Base-by-base conservation (phyloP, 1,284 basidiomycete species). In the Leccinum subrobustum region DNA sequence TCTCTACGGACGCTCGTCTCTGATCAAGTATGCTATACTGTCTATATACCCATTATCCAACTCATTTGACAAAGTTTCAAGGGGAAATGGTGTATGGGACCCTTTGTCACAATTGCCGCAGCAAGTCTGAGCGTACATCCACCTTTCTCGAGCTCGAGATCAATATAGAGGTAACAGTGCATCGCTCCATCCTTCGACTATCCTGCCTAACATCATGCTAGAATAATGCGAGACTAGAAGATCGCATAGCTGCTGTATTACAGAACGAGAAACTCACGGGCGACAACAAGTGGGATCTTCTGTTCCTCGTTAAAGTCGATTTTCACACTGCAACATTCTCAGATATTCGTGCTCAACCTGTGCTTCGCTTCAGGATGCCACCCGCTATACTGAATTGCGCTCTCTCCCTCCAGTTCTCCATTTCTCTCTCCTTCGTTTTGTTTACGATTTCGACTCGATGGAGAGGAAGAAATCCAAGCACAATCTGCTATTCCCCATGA, bases 81-180 rank as follows among this genome's bases (percentile, higher is more conserved):
- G 95, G 95, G 7, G 83, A 81, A 63, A 83, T 91, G 68, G 81
- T 88, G 9, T 95, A 95, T 70, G 85, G 84, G 8, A 96, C 92
- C 0, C 78, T 82, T 23, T 97, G 95, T 70, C 75, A 83, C 63
- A 77, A 76, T 2, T 97, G 95, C 70, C 76, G 80, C 14, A 83
- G 83, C 62, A 79, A 79, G 54, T 92, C 91, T 12, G 86, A 93
- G 73, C 82, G 81, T 47, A 74, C 80, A 51, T 79, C 84, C 11
- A 79, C 87, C 56, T 97, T 95, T 70, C 79, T 92, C 20, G 95
- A 97, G 73, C 81, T 97, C 48, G 94, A 95, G 69, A 83, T 96
- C 63, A 93, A 82, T 66, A 82, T 96, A 56, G 81, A 88, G 76
- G 93, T 62, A 31, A 25, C 12, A 14, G 18, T 31, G 0, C 18